Conservation (phyloP, 208 protist species). For the Trypanosoma congolense region DNA sequence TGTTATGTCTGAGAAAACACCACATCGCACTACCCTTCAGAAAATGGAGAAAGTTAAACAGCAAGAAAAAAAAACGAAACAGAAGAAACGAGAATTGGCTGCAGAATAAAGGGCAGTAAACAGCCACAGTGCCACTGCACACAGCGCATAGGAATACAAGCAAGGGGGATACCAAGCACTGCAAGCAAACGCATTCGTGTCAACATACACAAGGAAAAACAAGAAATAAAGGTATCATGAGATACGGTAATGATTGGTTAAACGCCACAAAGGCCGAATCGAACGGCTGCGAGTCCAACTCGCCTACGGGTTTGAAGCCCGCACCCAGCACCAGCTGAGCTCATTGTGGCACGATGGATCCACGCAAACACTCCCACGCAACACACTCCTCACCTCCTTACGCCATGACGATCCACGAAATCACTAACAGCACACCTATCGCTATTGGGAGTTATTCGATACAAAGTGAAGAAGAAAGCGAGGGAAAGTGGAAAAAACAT, state of each 20-base stretch:
- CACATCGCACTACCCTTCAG: neutral
- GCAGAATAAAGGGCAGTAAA: conserved; percentile 1
- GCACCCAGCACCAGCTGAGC: conserved; percentile 90
- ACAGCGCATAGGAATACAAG: neutral
- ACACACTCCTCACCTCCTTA: too few species aligned
- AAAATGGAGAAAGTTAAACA: conserved; percentile 5
- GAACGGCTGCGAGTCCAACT: conserved; percentile 91
- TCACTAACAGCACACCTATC: too few species aligned
- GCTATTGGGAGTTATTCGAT: too few species aligned
- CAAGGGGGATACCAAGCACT: too few species aligned
- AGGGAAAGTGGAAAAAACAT: too few species aligned
- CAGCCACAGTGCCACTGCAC: neutral
- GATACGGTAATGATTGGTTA: conserved; percentile 5
- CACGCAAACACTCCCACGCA: too few species aligned
- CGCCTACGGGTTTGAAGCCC: conserved; percentile 90
- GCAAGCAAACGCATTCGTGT: too few species aligned
- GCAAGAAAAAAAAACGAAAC: conserved; percentile 19
- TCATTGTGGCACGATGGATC: conserved; percentile 57
- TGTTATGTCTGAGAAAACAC: neutral
- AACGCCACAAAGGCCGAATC: conserved; percentile 90
- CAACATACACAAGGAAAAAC: neutral
- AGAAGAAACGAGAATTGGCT: conserved; percentile 1
- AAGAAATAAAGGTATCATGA: conserved; percentile 2
- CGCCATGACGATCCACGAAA: too few species aligned
- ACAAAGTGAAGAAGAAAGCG: too few species aligned